These are phyloP conservation scores for Pleurostoma richardsiae DNA, from an alignment of 2,329 filamentous ascomycete genomes.

Conservation along the genomic window DNA sequence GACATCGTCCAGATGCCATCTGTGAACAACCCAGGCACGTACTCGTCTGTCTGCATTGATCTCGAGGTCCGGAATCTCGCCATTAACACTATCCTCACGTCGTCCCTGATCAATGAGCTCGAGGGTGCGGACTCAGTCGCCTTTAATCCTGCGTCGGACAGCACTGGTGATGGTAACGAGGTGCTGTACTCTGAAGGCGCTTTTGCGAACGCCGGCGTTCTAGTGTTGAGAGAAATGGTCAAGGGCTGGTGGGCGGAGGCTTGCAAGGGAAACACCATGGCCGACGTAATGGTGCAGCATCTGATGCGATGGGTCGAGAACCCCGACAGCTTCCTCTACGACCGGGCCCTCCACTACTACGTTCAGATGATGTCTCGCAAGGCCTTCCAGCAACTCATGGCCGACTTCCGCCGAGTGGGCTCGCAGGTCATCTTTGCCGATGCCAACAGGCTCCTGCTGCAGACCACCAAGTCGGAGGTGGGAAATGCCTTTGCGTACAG, in stretches of 20 bases:
- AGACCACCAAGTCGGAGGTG: slow-evolving; percentile 95
- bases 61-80: slow-evolving; percentile 88
- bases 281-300: slow-evolving; percentile 95
- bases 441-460: slow-evolving; percentile 80
- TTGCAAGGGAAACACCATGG: slow-evolving; percentile 85
- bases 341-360: slow-evolving; percentile 90
- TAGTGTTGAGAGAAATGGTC: slow-evolving; percentile 94
- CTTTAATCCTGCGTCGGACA: slow-evolving; percentile 70
- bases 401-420: slow-evolving; percentile 89
- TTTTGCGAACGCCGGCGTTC: slow-evolving; percentile 86
- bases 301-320: slow-evolving; percentile 96
- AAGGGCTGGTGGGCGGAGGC: slow-evolving; percentile 98
- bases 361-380: slow-evolving; percentile 99
- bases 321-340: slow-evolving; percentile 90
- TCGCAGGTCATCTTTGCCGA: slow-evolving; percentile 95
- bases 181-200: slow-evolving; percentile 80
- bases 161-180: slow-evolving; percentile 56
- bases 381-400: slow-evolving; percentile 94
- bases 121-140: slow-evolving; percentile 85
- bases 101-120: slow-evolving; percentile 92
- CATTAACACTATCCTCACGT: slow-evolving; percentile 96
- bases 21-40: slow-evolving; percentile 89
- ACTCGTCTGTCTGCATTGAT: slow-evolving; percentile 94
- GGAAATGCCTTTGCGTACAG: slow-evolving; percentile 96
- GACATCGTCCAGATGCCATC: slow-evolving; percentile 89